phyloP scores from a whole-genome alignment of 2,329 filamentous ascomycete genomes.

The Diaporthe vexans region DNA sequence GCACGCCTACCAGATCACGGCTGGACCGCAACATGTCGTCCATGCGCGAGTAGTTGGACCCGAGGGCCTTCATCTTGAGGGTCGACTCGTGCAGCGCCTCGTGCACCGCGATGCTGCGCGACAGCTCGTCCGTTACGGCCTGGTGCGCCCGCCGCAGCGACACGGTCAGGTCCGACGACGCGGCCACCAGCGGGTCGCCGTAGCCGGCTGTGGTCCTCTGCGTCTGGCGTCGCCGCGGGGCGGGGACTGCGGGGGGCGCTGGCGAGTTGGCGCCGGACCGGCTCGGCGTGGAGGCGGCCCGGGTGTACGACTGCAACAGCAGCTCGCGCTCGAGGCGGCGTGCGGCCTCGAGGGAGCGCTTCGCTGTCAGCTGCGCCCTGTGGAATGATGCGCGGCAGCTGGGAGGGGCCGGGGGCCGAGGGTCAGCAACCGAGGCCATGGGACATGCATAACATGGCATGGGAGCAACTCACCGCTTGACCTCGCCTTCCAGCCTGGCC shows the following conservation, averaged over 20 bases:
- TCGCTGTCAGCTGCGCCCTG: slow-evolving; percentile 84
- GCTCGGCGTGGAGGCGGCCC: slow-evolving; percentile 43
- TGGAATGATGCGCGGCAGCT: slow-evolving; percentile 79
- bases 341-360: slow-evolving; percentile 79
- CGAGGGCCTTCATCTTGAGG: slow-evolving; percentile 83
- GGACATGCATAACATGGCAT: no score
- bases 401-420: slow-evolving; percentile 13
- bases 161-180: slow-evolving; percentile 86
- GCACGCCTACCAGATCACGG: slow-evolving; percentile 79
- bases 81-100: slow-evolving; percentile 89
- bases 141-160: slow-evolving; percentile 89
- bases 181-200: slow-evolving; percentile 80
- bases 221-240: slow-evolving; percentile 33
- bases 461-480: slow-evolving; percentile 74
- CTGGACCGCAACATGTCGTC: slow-evolving; percentile 83
- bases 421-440: slow-evolving; percentile 6
- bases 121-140: slow-evolving; percentile 86
- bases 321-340: slow-evolving; percentile 83
- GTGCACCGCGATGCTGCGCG: slow-evolving; percentile 89
- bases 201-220: slow-evolving; percentile 54
- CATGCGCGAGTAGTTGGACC: slow-evolving; percentile 84
- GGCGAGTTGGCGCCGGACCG: slow-evolving; percentile 55
- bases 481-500: slow-evolving; percentile 76
- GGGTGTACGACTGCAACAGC: slow-evolving; percentile 74
- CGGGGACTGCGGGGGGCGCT: slow-evolving; percentile 40